Percentiles rank a stretch among this genome's conserved stretches.
These are phyloP conservation scores for Salinomyces thailandicus DNA, from an alignment of 2,329 filamentous ascomycete genomes.

Conservation along the genomic window DNA sequence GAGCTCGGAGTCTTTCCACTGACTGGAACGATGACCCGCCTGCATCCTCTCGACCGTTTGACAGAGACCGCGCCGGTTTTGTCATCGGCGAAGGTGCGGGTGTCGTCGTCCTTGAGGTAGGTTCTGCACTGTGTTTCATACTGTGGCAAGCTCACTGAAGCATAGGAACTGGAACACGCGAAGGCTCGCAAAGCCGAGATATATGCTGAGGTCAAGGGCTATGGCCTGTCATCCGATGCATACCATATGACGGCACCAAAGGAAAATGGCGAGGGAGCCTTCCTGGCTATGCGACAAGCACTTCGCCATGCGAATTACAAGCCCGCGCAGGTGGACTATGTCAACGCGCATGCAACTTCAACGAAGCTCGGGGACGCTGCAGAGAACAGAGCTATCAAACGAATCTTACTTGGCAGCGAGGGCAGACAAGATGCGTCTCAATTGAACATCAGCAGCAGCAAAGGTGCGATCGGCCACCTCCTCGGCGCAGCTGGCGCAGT, in stretches of 20 bases:
- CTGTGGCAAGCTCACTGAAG: too few relatives aligned
- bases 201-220: constrained; percentile 81
- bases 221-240: constrained; percentile 83
- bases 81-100: constrained; percentile 90
- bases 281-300: constrained; percentile 74
- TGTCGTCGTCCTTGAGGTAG: constrained; percentile 68
- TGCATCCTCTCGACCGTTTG: constrained; percentile 76
- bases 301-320: constrained; percentile 59
- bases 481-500: constrained; percentile 84
- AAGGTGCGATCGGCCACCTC: constrained; percentile 84
- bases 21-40: constrained; percentile 63
- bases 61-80: constrained; percentile 68
- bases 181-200: constrained; percentile 66
- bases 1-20: constrained; percentile 76
- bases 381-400: constrained; percentile 72
- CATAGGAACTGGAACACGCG: constrained; percentile 71
- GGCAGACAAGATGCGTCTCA: constrained; percentile 51
- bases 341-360: constrained; percentile 92
- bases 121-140: too few relatives aligned
- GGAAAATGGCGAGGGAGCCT: constrained; percentile 70
- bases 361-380: constrained; percentile 78
- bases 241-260: constrained; percentile 87
- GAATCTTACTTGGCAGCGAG: constrained; percentile 62
- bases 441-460: constrained; percentile 84
- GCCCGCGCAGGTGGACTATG: constrained; percentile 69